Percentiles rank a stretch among this genome's conserved stretches.
Conservation (phyloP, 257 asterid species). For the Mentha longifolia region DNA sequence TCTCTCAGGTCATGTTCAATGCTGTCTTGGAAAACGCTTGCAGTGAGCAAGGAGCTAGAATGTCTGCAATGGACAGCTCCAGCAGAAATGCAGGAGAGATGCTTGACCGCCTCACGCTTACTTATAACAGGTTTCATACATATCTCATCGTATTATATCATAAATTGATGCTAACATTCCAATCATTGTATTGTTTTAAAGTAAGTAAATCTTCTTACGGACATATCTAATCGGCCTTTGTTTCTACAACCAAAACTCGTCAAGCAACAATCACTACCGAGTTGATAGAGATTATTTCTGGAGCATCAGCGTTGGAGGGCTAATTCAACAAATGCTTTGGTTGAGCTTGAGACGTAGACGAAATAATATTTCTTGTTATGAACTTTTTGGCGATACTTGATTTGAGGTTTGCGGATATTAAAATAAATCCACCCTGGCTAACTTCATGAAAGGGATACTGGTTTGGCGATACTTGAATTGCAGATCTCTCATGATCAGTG, state of each 20-base stretch:
- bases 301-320: slow-evolving; percentile 90
- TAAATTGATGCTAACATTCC: not conserved
- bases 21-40: slow-evolving; percentile 96
- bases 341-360: slow-evolving; percentile 43
- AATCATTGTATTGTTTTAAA: not conserved
- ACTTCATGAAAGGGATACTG: slow-evolving; percentile 33
- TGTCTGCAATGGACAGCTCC: slow-evolving; percentile 99
- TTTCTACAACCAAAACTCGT: slow-evolving; percentile 69
- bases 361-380: slow-evolving; percentile 44
- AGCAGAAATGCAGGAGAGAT: slow-evolving; percentile 98
- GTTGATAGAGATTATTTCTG: slow-evolving; percentile 86
- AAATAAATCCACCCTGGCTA: slow-evolving; percentile 40
- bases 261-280: slow-evolving; percentile 98
- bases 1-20: slow-evolving; percentile 82
- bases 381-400: slow-evolving; percentile 23
- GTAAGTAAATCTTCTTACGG: not conserved
- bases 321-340: slow-evolving; percentile 34
- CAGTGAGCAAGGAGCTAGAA: slow-evolving; percentile 99
- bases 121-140: slow-evolving; percentile 81
- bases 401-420: slow-evolving; percentile 27
- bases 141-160: slow-evolving; percentile 28
- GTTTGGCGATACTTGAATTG: slow-evolving; percentile 23
- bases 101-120: slow-evolving; percentile 98
- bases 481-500: not conserved
- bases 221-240: slow-evolving; percentile 16